Conservation (phyloP, 2,329 filamentous ascomycete species). For the Aspergillus pseudonomiae region DNA sequence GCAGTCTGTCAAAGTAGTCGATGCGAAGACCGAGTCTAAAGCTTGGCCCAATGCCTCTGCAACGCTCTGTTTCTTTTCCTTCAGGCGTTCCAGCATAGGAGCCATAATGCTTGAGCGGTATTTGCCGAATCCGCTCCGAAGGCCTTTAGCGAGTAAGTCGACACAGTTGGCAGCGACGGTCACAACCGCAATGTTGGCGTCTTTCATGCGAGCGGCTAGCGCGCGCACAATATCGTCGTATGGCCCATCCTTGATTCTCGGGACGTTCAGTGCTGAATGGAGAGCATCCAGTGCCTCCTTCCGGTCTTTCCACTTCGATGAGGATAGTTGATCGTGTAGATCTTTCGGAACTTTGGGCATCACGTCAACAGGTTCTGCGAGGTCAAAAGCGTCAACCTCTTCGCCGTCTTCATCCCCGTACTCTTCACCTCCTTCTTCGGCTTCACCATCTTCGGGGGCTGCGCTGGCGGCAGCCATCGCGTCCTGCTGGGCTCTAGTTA, state of each 20-base stretch:
- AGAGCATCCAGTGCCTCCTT: constrained; percentile 91
- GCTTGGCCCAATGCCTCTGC: constrained; percentile 85
- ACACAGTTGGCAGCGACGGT: constrained; percentile 92
- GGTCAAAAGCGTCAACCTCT: constrained; percentile 79
- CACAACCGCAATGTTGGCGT: constrained; percentile 94
- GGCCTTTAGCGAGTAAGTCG: constrained; percentile 81
- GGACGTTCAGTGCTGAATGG: constrained; percentile 75
- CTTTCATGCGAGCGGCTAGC: constrained; percentile 97
- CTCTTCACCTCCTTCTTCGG: constrained; percentile 62
- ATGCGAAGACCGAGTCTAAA: constrained; percentile 70
- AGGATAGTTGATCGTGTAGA: constrained; percentile 80
- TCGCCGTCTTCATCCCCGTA: constrained; percentile 60
- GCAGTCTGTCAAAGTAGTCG: constrained; percentile 77
- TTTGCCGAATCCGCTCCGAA: constrained; percentile 76
- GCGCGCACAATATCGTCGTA: constrained; percentile 82
- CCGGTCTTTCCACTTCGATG: constrained; percentile 97
- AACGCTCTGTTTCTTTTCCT: constrained; percentile 93
- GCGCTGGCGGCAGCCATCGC: constrained; percentile 72
- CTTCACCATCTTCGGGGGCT: constrained; percentile 60
- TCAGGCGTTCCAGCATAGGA: constrained; percentile 91
- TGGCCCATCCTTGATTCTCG: constrained; percentile 86
- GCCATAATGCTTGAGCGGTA: constrained; percentile 80
- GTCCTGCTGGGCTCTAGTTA: constrained; percentile 86
- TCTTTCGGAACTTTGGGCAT: constrained; percentile 77
- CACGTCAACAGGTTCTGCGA: constrained; percentile 86